Evolutionary conservation across 495 filamentous ascomycete genomes (phyloP).

Genomic region (Geopyxis carbonaria): DNA sequence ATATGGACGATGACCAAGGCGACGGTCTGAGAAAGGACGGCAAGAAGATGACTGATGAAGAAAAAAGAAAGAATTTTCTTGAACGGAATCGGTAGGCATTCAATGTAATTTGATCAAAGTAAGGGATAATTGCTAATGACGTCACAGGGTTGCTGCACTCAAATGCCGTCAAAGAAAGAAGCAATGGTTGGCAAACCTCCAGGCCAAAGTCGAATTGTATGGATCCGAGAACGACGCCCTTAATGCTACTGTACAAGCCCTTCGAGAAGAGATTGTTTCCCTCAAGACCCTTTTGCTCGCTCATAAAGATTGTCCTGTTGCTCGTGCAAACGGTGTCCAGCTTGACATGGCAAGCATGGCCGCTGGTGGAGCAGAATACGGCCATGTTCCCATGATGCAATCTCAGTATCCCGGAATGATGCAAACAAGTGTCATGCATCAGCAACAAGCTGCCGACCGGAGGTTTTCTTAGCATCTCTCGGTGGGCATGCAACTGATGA

Average conservation of each 20-base stretch:
- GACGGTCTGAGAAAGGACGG: conserved; percentile 39
- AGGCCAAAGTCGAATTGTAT: conserved; percentile 85
- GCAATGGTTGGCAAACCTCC: conserved; percentile 93
- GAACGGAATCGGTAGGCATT: conserved; percentile 77
- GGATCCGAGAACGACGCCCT: conserved; percentile 80
- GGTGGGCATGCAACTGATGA: not conserved
- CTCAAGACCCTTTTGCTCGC: conserved; percentile 85
- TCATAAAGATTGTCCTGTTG: conserved; percentile 92
- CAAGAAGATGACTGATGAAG: conserved; percentile 97
- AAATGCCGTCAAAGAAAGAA: conserved; percentile 98
- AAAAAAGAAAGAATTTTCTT: conserved; percentile 95
- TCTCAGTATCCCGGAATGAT: conserved; percentile 2
- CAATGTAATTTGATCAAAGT: too few species aligned
- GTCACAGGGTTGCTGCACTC: conserved; percentile 68
- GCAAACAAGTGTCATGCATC: conserved; percentile 1
- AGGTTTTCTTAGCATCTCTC: conserved; percentile 2
- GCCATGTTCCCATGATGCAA: conserved; percentile 5
- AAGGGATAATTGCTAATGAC: conserved; percentile 1
- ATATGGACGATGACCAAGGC: conserved; percentile 38
- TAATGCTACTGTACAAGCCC: conserved; percentile 57
- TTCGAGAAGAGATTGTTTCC: conserved; percentile 88
- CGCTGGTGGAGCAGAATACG: not conserved
- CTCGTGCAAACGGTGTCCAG: conserved; percentile 67
- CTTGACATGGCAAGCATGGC: conserved; percentile 20
- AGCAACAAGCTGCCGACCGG: not conserved